phyloP scores from a whole-genome alignment of 257 asterid genomes.

The Solanum piurae region DNA sequence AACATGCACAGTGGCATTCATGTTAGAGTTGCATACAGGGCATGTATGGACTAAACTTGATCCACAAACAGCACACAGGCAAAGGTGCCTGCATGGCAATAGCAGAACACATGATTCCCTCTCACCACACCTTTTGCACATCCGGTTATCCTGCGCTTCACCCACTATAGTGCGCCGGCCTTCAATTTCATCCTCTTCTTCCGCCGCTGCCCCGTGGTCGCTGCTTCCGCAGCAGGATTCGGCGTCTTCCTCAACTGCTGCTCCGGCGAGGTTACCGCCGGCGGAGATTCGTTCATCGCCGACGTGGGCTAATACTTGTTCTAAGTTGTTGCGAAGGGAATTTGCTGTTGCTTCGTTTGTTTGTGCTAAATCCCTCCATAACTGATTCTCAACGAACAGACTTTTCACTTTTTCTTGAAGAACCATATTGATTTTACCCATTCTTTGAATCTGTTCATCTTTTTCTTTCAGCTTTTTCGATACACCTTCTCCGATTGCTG shows the following conservation, averaged over 20 bases:
- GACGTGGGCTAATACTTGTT: constrained; percentile 47
- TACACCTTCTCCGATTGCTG: constrained; percentile 46
- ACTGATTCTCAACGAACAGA: constrained; percentile 49
- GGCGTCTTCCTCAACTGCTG: constrained; percentile 36
- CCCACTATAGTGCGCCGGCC: not conserved
- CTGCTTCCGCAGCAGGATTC: constrained; percentile 77
- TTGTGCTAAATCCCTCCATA: constrained; percentile 67
- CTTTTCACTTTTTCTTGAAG: constrained; percentile 51
- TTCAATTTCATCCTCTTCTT: not conserved
- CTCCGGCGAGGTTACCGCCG: constrained; percentile 3
- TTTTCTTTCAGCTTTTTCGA: constrained; percentile 46
- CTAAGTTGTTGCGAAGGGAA: constrained; percentile 48
- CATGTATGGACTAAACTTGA: constrained; percentile 40
- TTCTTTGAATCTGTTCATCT: constrained; percentile 57
- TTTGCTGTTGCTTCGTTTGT: constrained; percentile 69
- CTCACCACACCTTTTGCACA: constrained; percentile 50
- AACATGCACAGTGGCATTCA: constrained; percentile 72
- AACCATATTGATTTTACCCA: constrained; percentile 42
- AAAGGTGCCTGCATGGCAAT: constrained; percentile 80
- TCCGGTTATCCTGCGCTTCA: constrained; percentile 8
- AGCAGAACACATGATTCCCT: constrained; percentile 60
- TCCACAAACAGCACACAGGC: constrained; percentile 62
- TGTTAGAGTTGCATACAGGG: constrained; percentile 53
- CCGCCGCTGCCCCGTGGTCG: constrained; percentile 5
- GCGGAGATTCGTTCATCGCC: constrained; percentile 19